Evolutionary conservation across 2,329 filamentous ascomycete species (phyloP), one percentile per base, ranked within the genome.

Genomic region (Reticulascus tulasneorum): DNA sequence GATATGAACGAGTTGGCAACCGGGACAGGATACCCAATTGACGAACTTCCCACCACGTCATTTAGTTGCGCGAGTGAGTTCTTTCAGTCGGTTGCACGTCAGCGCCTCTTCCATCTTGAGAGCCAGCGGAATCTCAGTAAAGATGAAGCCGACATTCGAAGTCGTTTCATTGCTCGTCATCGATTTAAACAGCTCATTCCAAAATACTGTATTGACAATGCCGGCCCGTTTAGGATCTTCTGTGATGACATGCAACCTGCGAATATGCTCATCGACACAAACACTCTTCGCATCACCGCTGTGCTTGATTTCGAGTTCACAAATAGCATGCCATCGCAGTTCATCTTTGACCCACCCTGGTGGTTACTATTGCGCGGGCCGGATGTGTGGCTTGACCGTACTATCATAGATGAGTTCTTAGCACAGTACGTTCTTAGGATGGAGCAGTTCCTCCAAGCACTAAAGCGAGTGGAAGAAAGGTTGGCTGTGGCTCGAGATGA

Each of bases 301-400:
- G 46, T 64, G 13, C 40, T 67, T 25, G 63, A 68, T 37, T 50
- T 56, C 16, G 63, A 66, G 46, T 67, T 64, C 29, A 63, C 62
- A 28, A 63, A 69, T 40, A 46, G 48, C 31, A 58, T 64, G 56
- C 64, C 63, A 1, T 48, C 52, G 3, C 58, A 66, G 40, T 66
- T 59, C 42, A 35, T 55, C 2, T 57, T 56, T 36, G 59, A 62
- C 19, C 52, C 53, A 33, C 61, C 63, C 15, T 63, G 56, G 58
- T 67, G 63, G 62, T 51, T 67, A 4, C 37, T 67, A 26, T 29
- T 55, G 7, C 26, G 38, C n/a, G 38, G 46, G 2, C 51, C 52
- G 11, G 49, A 48, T 2, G 11, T 33, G 1, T 52, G 46, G 47
- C 45, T 64, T 23, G 35, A 51, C 13, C 42, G 37, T 0, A 39